Evolutionary conservation across 257 asterid species (phyloP), one percentile per base, ranked within the genome.

Genomic region (Ophiorrhiza pumila): DNA sequence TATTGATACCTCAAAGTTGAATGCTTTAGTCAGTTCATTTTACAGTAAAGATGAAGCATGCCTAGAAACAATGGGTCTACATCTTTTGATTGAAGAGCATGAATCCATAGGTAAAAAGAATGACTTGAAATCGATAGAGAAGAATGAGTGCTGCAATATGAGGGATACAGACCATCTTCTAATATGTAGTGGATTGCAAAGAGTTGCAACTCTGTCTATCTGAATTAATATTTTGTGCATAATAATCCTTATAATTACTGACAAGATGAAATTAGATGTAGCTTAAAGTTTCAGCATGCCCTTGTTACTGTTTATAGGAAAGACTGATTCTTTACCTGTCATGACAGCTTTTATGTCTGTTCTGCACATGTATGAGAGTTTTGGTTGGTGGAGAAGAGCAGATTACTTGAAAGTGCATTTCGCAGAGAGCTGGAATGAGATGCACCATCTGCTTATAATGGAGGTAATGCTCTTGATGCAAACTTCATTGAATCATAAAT

Each of bases 341-440:
- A 13, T 86, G 79, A 64, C 96, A 95, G 99, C 99, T 63, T 95
- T 95, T 85, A 85, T 92, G 88, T 95, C 99, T 39, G 96, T 95
- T 73, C 88, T 95, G 74, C 99, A 95, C 87, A 52, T 90, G 95
- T 95, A 95, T 32, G 99, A 95, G 86, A 92, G 86, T 79, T 92
- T 95, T 79, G 99, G 99, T 60, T 95, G 97, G 99, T 95, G 99
- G 99, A 90, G 99, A 82, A 83, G 92, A 69, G 96, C 99, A 10
- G 99, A 95, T 81, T 95, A 95, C 85, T 75, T 95, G 88, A 88
- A 95, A 81, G 99, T 92, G 78, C 99, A 95, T 80, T 95, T 95
- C 83, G 99, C 99, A 52, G 99, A 95, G 85, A 95, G 99, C 86
- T 95, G 98, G 98, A 95, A 95, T 79, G 99, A 95, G 90, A 92